A percentile compares a stretch with the other conserved stretches of the same genome.
Conservation (phyloP, 225 moss, liverwort and hornwort species). For the Sphagnum contortum region DNA sequence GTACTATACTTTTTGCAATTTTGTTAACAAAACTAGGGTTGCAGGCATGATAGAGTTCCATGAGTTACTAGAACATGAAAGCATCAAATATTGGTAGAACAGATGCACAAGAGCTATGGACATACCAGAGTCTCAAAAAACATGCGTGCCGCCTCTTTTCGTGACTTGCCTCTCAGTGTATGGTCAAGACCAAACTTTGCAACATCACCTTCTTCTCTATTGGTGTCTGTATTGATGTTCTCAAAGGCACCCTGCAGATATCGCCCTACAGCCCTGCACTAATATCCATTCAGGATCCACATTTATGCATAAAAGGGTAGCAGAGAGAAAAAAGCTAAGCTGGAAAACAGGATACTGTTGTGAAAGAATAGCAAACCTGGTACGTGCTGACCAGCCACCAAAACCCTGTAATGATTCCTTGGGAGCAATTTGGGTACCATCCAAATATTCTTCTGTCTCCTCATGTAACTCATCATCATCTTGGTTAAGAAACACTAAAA, state of each 20-base stretch:
- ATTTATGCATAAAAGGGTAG: too few species aligned
- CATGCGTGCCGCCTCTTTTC: conserved; percentile 94
- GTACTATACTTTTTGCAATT: too few species aligned
- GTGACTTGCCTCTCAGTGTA: conserved; percentile 73
- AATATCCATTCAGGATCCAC: background rate
- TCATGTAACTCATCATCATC: conserved; percentile 80
- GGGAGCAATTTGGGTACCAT: conserved; percentile 9
- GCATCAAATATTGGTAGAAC: too few species aligned
- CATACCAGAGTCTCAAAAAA: conserved; percentile 95
- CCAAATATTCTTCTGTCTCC: conserved; percentile 68
- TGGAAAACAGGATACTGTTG: too few species aligned
- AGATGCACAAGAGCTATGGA: too few species aligned
- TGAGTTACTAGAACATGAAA: too few species aligned
- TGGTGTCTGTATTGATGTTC: conserved; percentile 44
- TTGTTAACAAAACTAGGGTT: too few species aligned
- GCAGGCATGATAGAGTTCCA: too few species aligned
- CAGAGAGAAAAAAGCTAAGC: too few species aligned
- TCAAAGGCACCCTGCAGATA: conserved; percentile 77
- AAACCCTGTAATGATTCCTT: conserved; percentile 53
- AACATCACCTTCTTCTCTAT: conserved; percentile 29
- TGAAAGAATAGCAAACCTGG: conserved; percentile 39
- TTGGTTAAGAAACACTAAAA: conserved; percentile 71
- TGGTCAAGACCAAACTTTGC: conserved; percentile 72
- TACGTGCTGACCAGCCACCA: conserved; percentile 93
- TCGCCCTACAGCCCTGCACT: conserved; percentile 78